Percentiles rank a stretch among this genome's conserved stretches.
Conservation (phyloP, 106 monocot species). For the Gastrodia elata region DNA sequence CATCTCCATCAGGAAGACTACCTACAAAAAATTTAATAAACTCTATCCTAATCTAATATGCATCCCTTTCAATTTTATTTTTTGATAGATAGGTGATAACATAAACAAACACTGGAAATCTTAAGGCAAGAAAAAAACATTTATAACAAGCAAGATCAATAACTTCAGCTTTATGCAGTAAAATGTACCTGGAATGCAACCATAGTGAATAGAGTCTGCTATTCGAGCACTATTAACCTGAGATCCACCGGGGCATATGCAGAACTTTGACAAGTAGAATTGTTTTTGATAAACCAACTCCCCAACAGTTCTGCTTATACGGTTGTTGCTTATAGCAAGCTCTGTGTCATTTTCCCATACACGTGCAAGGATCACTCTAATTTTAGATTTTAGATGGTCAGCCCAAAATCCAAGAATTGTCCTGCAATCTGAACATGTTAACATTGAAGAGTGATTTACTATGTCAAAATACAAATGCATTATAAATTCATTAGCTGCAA, state of each 20-base stretch:
- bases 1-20: too few relatives aligned
- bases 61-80: too few relatives aligned
- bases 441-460: background rate
- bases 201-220: conserved; percentile 93
- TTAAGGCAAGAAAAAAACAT: background rate
- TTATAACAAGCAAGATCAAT: background rate
- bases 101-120: background rate
- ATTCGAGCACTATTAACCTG: conserved; percentile 97
- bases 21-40: too few relatives aligned
- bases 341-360: conserved; percentile 97
- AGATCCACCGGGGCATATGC: conserved; percentile 98
- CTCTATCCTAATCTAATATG: too few relatives aligned
- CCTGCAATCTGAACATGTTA: conserved; percentile 34
- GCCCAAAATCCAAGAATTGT: conserved; percentile 96
- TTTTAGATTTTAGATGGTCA: conserved; percentile 91
- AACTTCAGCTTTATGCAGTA: background rate
- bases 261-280: conserved; percentile 84
- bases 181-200: conserved; percentile 75
- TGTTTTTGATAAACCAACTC: conserved; percentile 80
- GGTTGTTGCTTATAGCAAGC: conserved; percentile 94
- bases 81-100: background rate
- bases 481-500: background rate
- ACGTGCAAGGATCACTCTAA: conserved; percentile 89
- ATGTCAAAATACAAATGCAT: background rate
- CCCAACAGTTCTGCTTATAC: conserved; percentile 80